Base-by-base conservation (phyloP, 1,284 basidiomycete genomes). In the Amylostereum areolatum region DNA sequence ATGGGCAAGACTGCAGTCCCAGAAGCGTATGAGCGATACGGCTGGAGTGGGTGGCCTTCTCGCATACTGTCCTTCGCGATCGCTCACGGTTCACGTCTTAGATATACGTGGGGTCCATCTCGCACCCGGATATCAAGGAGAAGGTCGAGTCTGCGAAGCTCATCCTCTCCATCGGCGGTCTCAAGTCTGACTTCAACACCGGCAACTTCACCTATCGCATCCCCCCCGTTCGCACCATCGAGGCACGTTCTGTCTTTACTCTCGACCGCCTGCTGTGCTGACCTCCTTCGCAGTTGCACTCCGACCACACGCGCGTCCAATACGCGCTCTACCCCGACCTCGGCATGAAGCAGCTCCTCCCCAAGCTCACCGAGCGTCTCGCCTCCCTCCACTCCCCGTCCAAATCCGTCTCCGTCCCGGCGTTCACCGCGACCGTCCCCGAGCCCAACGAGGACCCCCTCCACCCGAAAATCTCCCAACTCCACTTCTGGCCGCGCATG, bases 141-240 rank as follows among this genome's bases (percentile, higher is more conserved):
- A 81, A 80, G 52, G 84, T 97, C 33, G 92, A 97, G 67, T 71
- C 65, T 2, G 84, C 92, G 8, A 92, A 92, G 60, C 75, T 97
- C 46, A 84, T 95, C 51, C 69, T 98, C 31, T 89, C 86, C 35
- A 73, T 97, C 52, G 95, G 95, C 24, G 71, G 75, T 1, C 70
- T 97, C 45, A 84, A 84, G 68, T 85, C 79, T 52, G 96, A 98
- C 65, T 97, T 95, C 75, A 97, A 98, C 64, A 89, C 87, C 12
- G 92, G 89, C 42, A 85, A 85, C 66, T 92, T 89, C 64, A 85
- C 85, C 0, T 89, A 87, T 58, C 78, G 75, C 47, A 81, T 85
- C 62, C 84, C 85, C 49, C 74, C 65, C 9, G 69, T 64, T 31
- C 74, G 75, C 33, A 80, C 78, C 7, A 72, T 89, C 51, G 85